Base-by-base conservation (phyloP, 495 filamentous ascomycete species). In the Apiosordaria backusii region DNA sequence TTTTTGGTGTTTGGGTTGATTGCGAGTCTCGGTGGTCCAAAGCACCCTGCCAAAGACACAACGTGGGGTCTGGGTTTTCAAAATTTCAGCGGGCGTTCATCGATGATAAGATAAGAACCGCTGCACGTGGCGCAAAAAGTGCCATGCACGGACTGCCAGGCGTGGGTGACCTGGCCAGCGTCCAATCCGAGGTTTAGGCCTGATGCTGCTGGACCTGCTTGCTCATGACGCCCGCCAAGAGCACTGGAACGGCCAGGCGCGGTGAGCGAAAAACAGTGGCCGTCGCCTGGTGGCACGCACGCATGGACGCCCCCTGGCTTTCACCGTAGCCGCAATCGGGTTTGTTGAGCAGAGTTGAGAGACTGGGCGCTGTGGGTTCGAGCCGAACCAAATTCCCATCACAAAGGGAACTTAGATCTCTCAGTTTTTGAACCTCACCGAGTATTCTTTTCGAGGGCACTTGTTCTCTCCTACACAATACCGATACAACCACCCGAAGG, bases 201-300 rank as follows among this genome's bases (percentile, higher is more conserved):
- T 45, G 35, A 45, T 45, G 35, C 13, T 45, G 10, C 35, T 45
- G 35, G 35, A 29, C 27, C 35, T 45, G 35, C 35, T 45, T 40
- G 52, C 25, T 25, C 58, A 75, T 71, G 74, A 74, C 71, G 70
- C 67, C 55, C 67, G 71, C 72, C 71, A 75, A 75, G 74, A 70
- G n/a, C 61, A 55, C 50, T 50, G 65, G 64, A 26, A 29, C 66
- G 55, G 64, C 27, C 53, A 57, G 57, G 61, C 62, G 50, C 35
- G 45, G 63, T 54, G 60, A 60, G 63, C 60, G 64, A 66, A 69
- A 66, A 69, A 63, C 23, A 61, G 64, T 57, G 63, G 58, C 52
- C 27, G 22, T 57, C 61, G 61, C 64, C 57, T 45, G 35, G 35
- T 13, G 5, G 35, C 6, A 10, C 6, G 35, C 35, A 45, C 10